These are phyloP conservation scores for Candida sp. DNA, from an alignment of 1,139 yeast genomes.

Conservation along the genomic window DNA sequence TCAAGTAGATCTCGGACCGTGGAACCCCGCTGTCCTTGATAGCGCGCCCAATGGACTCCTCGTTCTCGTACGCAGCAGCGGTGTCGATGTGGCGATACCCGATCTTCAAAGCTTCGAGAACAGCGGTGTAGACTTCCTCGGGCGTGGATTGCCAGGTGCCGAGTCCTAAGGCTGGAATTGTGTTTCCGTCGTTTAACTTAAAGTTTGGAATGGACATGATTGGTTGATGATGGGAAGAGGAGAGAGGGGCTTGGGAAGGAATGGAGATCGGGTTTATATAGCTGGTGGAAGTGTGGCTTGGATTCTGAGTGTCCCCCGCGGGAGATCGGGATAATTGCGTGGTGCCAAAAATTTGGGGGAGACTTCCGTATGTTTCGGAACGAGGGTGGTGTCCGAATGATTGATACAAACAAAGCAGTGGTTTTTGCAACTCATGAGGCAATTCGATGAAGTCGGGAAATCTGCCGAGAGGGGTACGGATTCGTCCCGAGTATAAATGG, in stretches of 20 bases:
- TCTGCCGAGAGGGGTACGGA: no score
- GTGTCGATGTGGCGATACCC: conserved; percentile 83
- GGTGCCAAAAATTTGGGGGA: no score
- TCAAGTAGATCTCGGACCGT: conserved; percentile 69
- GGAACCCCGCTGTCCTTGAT: conserved; percentile 65
- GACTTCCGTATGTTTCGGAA: no score
- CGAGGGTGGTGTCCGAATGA: no score
- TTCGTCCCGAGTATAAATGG: no score
- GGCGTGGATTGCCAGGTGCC: conserved; percentile 75
- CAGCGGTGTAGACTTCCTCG: conserved; percentile 57
- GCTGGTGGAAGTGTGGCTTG: no score
- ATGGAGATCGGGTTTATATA: not conserved
- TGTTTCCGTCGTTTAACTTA: conserved; percentile 56
- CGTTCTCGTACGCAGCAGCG: conserved; percentile 69
- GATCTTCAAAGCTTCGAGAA: conserved; percentile 58
- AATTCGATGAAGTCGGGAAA: no score
- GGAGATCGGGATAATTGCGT: no score
- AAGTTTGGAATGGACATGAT: conserved; percentile 5
- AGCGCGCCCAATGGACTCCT: conserved; percentile 63
- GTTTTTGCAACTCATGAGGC: no score
- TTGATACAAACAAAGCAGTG: no score
- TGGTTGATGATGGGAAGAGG: not conserved
- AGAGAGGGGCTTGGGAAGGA: not conserved
- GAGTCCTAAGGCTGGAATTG: conserved; percentile 67
- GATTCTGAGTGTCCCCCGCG: no score